phyloP scores from a whole-genome alignment of 129 eudicot species.

The Solidago caesia region DNA sequence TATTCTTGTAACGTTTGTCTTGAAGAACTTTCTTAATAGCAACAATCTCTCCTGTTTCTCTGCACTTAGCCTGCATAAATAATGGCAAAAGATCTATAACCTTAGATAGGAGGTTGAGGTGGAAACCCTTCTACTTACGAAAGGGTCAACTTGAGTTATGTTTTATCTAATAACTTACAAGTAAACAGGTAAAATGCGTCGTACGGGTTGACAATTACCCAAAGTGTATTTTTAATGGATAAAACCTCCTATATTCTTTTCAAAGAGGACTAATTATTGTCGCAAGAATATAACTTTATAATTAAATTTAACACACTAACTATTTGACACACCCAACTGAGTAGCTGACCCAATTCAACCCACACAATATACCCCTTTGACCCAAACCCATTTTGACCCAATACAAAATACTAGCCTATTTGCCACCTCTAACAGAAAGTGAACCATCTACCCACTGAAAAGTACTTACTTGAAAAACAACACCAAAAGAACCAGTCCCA shows the following conservation, averaged over 20 bases:
- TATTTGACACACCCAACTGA: not conserved
- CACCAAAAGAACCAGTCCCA: conserved; percentile 99
- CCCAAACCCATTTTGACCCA: too few species aligned
- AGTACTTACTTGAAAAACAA: conserved; percentile 78
- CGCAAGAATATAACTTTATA: too few species aligned
- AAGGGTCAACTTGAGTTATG: not conserved
- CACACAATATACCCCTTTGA: not conserved
- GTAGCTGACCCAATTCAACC: not conserved
- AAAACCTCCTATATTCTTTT: not conserved
- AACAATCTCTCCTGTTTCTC: conserved; percentile 96
- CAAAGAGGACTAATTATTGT: not conserved
- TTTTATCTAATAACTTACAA: not conserved
- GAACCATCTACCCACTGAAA: conserved; percentile 1
- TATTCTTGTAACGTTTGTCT: conserved; percentile 98
- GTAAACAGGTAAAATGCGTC: not conserved
- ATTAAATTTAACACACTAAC: too few species aligned
- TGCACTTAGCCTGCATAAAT: conserved; percentile 81
- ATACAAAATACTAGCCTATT: too few species aligned
- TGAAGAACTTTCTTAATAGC: conserved; percentile 99
- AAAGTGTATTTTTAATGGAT: not conserved
- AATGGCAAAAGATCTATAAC: not conserved
- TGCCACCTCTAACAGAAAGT: not conserved
- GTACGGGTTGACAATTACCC: not conserved
- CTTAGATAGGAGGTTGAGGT: too few species aligned
- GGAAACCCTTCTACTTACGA: not conserved